These are phyloP conservation scores for Rheum nobile DNA, from an alignment of 148 eudicot genomes.

Conservation along the genomic window DNA sequence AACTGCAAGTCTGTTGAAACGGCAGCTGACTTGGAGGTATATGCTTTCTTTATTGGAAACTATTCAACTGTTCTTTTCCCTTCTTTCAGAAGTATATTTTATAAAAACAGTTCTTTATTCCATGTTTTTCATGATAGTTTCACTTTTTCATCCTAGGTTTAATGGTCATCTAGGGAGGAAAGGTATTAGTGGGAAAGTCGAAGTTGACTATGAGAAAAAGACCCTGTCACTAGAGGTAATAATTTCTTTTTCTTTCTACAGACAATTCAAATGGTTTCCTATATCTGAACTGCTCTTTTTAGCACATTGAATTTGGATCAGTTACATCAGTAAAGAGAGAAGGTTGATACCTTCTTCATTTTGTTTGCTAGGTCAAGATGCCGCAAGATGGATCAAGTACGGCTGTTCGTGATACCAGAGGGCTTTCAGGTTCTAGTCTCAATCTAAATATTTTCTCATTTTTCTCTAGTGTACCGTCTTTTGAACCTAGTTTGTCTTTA, in stretches of 20 bases:
- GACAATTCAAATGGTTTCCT: neutral
- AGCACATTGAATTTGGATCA: neutral
- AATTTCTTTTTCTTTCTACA: neutral
- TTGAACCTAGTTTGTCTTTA: neutral
- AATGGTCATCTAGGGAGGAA: constrained; percentile 80
- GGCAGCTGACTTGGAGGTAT: constrained; percentile 85
- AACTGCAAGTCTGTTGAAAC: constrained; percentile 57
- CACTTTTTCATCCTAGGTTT: constrained; percentile 35
- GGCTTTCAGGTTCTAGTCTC: constrained; percentile 74
- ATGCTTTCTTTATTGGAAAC: constrained; percentile 13
- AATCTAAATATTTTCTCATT: neutral
- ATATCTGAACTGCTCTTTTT: neutral
- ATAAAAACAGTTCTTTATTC: neutral
- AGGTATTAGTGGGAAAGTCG: constrained; percentile 79
- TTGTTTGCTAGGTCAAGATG: constrained; percentile 58
- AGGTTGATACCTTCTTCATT: neutral
- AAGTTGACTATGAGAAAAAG: constrained; percentile 59
- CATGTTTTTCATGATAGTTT: constrained; percentile 5
- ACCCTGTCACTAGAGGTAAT: constrained; percentile 75
- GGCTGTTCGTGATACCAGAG: constrained; percentile 84
- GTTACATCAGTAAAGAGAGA: neutral
- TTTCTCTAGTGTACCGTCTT: neutral
- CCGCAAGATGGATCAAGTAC: constrained; percentile 90
- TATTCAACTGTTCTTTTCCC: neutral
- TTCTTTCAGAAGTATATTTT: neutral